phyloP scores from a whole-genome alignment of 768 basidiomycete genomes.

The Nidularia pulvinata region DNA sequence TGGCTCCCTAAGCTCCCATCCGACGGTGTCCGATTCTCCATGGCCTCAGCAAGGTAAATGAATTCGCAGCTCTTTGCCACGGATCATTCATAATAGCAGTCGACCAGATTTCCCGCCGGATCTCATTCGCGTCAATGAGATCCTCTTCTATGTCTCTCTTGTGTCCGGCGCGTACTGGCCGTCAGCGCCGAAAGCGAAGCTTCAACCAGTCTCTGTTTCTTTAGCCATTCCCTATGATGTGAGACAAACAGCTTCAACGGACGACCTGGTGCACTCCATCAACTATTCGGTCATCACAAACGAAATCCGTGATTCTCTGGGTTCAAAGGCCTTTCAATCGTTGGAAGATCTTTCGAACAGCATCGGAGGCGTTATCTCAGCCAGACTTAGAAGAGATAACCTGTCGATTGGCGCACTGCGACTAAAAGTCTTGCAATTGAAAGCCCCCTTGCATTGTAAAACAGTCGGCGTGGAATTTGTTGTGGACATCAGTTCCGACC shows the following conservation, averaged over 20 bases:
- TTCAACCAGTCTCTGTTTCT: conserved; percentile 55
- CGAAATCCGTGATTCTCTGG: conserved; percentile 22
- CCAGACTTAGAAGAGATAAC: conserved; percentile 23
- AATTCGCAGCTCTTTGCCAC: no score
- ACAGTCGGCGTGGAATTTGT: conserved; percentile 36
- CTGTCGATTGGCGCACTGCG: conserved; percentile 23
- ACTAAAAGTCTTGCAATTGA: conserved; percentile 45
- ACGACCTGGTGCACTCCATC: conserved; percentile 58
- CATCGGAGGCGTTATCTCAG: conserved; percentile 36
- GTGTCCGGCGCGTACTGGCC: conserved; percentile 45
- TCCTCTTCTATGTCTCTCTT: conserved; percentile 39
- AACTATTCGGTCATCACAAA: conserved; percentile 58
- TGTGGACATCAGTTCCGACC: conserved; percentile 11
- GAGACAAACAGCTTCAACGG: conserved; percentile 41
- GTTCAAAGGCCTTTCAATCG: conserved; percentile 26
- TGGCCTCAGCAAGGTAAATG: no score
- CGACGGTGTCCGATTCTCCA: no score
- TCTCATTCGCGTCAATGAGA: conserved; percentile 45
- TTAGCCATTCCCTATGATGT: conserved; percentile 53
- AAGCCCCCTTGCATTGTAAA: conserved; percentile 53
- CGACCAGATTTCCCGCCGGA: conserved; percentile 8
- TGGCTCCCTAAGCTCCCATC: no score
- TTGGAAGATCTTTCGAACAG: conserved; percentile 46
- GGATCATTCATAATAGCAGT: not conserved
- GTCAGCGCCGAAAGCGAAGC: conserved; percentile 21